These are phyloP conservation scores for Dionaea muscipula DNA, from an alignment of 179 eudicot species.

Conservation along the genomic window DNA sequence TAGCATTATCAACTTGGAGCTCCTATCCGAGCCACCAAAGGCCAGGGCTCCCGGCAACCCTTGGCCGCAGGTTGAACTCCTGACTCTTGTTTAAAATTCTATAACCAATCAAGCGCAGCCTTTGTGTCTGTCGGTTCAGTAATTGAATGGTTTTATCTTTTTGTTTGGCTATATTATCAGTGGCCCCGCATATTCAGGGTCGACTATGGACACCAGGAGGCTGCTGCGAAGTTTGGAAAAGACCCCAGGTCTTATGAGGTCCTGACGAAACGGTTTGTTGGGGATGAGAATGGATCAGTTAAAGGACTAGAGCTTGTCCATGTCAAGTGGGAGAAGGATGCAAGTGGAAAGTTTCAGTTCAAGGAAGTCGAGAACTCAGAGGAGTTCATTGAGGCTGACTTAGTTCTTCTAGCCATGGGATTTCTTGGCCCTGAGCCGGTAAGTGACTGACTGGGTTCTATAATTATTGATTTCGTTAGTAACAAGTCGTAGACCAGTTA, in stretches of 20 bases:
- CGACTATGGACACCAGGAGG: slow-evolving; percentile 98
- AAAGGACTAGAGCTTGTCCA: slow-evolving; percentile 81
- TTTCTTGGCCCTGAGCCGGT: slow-evolving; percentile 97
- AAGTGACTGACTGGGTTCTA: slow-evolving; percentile 22
- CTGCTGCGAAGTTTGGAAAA: slow-evolving; percentile 78
- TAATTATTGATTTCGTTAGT: no score
- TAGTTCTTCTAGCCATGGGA: slow-evolving; percentile 92
- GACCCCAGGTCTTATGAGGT: slow-evolving; percentile 92
- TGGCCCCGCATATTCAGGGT: slow-evolving; percentile 97
- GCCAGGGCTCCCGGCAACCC: slow-evolving; percentile 94
- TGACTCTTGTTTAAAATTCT: no score
- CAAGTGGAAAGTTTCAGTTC: slow-evolving; percentile 63
- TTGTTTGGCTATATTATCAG: slow-evolving; percentile 27
- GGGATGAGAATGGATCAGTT: slow-evolving; percentile 68
- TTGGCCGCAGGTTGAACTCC: slow-evolving; percentile 83
- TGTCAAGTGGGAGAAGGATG: slow-evolving; percentile 90
- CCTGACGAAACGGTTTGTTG: slow-evolving; percentile 72
- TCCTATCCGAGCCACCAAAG: slow-evolving; percentile 80
- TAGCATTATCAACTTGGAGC: slow-evolving; percentile 64
- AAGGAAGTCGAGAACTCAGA: slow-evolving; percentile 77
- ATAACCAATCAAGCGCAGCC: neutral
- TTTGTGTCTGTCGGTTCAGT: neutral
- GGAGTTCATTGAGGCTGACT: slow-evolving; percentile 73
- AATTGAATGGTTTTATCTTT: neutral
- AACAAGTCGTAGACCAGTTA: no score